phyloP scores from a whole-genome alignment of 202 grass and related monocot species.

The Thinopyrum obtusiflorum region DNA sequence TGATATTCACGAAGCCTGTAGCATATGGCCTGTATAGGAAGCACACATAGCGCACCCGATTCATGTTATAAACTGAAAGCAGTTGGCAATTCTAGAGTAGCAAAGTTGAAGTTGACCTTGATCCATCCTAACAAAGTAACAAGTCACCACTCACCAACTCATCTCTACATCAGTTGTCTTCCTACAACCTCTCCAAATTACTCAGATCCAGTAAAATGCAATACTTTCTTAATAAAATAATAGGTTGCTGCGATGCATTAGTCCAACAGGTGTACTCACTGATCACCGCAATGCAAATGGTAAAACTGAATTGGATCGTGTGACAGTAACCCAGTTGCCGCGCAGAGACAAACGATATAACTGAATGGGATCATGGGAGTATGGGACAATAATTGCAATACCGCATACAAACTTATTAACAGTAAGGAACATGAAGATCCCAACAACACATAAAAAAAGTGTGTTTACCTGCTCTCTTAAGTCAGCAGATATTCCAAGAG shows the following conservation, averaged over 20 bases:
- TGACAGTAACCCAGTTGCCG: neutral
- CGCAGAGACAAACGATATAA: neutral
- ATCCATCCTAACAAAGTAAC: neutral
- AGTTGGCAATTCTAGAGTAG: neutral
- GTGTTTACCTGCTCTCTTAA: conserved; percentile 60
- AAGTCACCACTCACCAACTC: neutral
- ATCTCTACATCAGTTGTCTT: neutral
- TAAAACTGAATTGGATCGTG: neutral
- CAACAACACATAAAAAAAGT: neutral
- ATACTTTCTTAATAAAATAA: neutral
- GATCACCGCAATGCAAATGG: neutral
- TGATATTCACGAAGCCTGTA: neutral
- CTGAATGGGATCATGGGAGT: neutral
- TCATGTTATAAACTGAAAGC: neutral
- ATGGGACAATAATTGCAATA: neutral
- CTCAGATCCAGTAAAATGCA: neutral
- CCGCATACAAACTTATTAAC: neutral
- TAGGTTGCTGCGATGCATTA: neutral
- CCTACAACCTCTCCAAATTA: neutral
- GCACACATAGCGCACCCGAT: neutral
- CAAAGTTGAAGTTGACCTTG: neutral
- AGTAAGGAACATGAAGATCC: neutral
- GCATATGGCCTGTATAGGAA: neutral
- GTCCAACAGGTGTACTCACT: neutral
- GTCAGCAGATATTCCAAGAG: conserved; percentile 93